These are phyloP conservation scores for Zopfia rhizophila DNA, from an alignment of 2,329 filamentous ascomycete species.

Conservation along the genomic window DNA sequence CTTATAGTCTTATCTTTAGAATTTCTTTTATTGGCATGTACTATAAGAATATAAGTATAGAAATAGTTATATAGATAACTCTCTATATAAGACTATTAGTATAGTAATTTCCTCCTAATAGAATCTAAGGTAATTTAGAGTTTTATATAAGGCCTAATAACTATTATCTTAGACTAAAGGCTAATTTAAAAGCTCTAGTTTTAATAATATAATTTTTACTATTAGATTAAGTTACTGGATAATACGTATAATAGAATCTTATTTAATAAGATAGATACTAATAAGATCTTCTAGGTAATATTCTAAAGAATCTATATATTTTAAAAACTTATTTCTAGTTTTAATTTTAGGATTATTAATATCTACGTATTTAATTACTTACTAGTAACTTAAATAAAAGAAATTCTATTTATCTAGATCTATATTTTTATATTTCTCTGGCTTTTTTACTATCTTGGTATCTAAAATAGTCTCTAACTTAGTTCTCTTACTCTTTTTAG, in stretches of 20 bases:
- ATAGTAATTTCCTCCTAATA: constrained; percentile 70
- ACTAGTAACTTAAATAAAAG: too few species aligned
- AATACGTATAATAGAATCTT: too few species aligned
- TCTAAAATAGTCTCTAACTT: too few species aligned
- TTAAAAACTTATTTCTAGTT: too few species aligned
- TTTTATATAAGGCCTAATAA: constrained; percentile 71
- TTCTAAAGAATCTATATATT: too few species aligned
- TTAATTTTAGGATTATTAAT: too few species aligned
- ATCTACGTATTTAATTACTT: too few species aligned
- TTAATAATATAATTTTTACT: constrained; percentile 55
- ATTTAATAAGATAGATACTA: too few species aligned
- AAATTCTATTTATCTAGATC: too few species aligned
- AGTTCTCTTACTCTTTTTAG: background rate
- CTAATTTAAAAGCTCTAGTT: constrained; percentile 43
- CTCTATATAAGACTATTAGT: constrained; percentile 59
- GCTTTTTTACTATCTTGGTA: too few species aligned
- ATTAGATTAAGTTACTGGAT: constrained; percentile 7
- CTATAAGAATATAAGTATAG: constrained; percentile 70
- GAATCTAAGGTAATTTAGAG: constrained; percentile 69
- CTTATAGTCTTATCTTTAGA: constrained; percentile 57
- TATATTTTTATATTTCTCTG: too few species aligned
- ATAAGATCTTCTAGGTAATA: too few species aligned
- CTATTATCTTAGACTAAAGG: constrained; percentile 67
- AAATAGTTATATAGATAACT: constrained; percentile 67
- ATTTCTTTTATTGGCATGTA: constrained; percentile 68